Evolutionary conservation across 192 early-diverging fungal genomes (phyloP), one percentile per base, ranked within the genome.

Genomic region (Lunasporangiospora selenospora): DNA sequence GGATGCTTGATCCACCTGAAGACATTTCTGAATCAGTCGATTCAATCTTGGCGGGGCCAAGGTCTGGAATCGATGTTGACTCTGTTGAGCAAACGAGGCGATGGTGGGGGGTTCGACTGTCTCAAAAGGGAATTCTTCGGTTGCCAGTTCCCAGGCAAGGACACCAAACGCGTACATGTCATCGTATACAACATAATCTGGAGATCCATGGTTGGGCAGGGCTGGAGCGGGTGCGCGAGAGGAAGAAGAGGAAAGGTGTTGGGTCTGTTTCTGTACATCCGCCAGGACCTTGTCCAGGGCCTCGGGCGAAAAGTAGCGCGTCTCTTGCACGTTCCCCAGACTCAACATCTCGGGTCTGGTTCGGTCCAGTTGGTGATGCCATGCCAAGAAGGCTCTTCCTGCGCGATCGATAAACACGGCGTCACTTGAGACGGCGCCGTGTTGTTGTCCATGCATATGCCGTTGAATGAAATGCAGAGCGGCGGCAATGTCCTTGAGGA

Each of bases 131-230:
- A 44, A 43, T 6, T 60, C 56, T 21, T 53, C 65, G 2, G 57
- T 60, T 1, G 57, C 57, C 9, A 67, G 19, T 30, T 67, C 65
- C 57, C 65, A 67, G 5, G 51, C 65, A 15, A 67, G 36, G 21
- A 54, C 48, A 3, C 56, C 65, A 10, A 67, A 67, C 15, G 57
- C 37, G 44, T 59, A 67, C 65, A 67, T 67, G 43, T 60, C 65
- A 38, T 70, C 67, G 16, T 37, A n/a, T n/a, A n/a, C n/a, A n/a
- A n/a, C n/a, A n/a, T n/a, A n/a, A n/a, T n/a, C n/a, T n/a, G n/a
- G n/a, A n/a, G n/a, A n/a, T n/a, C n/a, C n/a, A n/a, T n/a, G n/a
- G n/a, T n/a, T n/a, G n/a, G n/a, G n/a, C n/a, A n/a, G n/a, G n/a
- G n/a, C n/a, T n/a, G n/a, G n/a, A n/a, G n/a, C n/a, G n/a, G n/a